Percentiles rank a stretch among this genome's conserved stretches.
Evolutionary conservation across 306 rosid genomes (phyloP).

Genomic region (Cucurbita moschata): DNA sequence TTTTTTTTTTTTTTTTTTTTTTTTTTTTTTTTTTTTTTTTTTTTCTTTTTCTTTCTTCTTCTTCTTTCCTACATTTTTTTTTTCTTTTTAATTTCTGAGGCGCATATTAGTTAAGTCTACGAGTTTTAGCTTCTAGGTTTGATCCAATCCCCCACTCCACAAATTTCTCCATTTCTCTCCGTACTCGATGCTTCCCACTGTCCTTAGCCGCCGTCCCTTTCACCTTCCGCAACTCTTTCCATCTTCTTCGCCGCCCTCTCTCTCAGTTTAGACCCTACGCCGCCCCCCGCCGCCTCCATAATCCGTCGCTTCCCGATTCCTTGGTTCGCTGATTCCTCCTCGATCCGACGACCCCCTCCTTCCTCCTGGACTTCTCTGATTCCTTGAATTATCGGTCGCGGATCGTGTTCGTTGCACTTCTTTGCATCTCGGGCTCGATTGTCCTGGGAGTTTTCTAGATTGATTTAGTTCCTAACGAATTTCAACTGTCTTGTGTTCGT

Average conservation of each 20-base stretch:
- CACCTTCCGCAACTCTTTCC: neutral
- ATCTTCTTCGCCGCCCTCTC: neutral
- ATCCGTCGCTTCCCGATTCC: constrained; percentile 14
- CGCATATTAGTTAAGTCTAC: constrained; percentile 1
- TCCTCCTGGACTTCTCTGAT: constrained; percentile 2
- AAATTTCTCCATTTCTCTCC: constrained; percentile 24
- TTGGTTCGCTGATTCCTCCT: constrained; percentile 7
- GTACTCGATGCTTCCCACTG: constrained; percentile 9
- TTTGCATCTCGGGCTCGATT: neutral
- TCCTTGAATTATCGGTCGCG: neutral
- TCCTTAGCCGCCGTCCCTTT: constrained; percentile 20
- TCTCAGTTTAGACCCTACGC: neutral
- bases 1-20: neutral
- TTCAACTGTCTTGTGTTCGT: neutral
- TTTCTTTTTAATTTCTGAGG: neutral
- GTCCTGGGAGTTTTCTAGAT: neutral
- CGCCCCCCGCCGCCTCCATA: neutral
- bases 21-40: neutral
- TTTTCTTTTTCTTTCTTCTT: neutral
- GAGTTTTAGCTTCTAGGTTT: constrained; percentile 6
- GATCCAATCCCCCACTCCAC: constrained; percentile 11
- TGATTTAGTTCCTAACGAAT: neutral
- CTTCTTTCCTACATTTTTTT: neutral
- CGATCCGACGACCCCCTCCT: constrained; percentile 15
- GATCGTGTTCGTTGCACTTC: neutral